These are phyloP conservation scores for Leptographium wingfieldii DNA, from an alignment of 2,329 filamentous ascomycete species.

Conservation along the genomic window DNA sequence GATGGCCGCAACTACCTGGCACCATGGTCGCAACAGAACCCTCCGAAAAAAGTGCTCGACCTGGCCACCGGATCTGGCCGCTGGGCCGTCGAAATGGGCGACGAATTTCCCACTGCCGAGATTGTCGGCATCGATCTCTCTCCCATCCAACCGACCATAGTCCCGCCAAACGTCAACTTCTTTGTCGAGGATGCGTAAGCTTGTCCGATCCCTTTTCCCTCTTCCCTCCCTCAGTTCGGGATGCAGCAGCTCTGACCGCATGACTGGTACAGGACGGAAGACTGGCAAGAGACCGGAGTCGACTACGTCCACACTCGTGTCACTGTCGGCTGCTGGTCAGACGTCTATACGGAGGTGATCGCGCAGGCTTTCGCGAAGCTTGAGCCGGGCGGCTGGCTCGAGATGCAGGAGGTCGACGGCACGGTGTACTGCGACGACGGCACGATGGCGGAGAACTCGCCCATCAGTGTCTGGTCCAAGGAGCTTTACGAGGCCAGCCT, in stretches of 20 bases:
- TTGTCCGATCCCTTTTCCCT: neutral
- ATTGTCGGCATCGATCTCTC: slow-evolving; percentile 55
- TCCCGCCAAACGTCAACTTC: slow-evolving; percentile 63
- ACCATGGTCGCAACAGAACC: slow-evolving; percentile 16
- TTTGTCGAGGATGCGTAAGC: slow-evolving; percentile 51
- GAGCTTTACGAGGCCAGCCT: slow-evolving; percentile 12
- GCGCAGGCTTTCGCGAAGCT: slow-evolving; percentile 36
- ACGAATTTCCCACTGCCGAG: slow-evolving; percentile 43
- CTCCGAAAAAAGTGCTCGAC: slow-evolving; percentile 21
- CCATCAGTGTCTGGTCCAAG: slow-evolving; percentile 12
- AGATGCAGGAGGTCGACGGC: slow-evolving; percentile 36
- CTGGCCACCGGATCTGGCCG: slow-evolving; percentile 41
- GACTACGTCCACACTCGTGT: slow-evolving; percentile 42
- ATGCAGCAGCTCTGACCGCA: too few relatives aligned
- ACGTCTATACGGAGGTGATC: slow-evolving; percentile 37
- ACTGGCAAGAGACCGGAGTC: slow-evolving; percentile 39
- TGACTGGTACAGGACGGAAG: slow-evolving; percentile 22
- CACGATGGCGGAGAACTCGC: slow-evolving; percentile 11
- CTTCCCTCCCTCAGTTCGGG: neutral
- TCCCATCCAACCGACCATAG: slow-evolving; percentile 50
- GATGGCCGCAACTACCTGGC: slow-evolving; percentile 20
- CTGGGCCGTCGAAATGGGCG: slow-evolving; percentile 58
- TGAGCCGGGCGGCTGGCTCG: slow-evolving; percentile 40
- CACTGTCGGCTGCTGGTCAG: slow-evolving; percentile 35
- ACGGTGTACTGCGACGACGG: slow-evolving; percentile 15